Evolutionary conservation across 108 stramenopile genomes (phyloP), one percentile per base, ranked within the genome.

Genomic region (Seminavis robusta): DNA sequence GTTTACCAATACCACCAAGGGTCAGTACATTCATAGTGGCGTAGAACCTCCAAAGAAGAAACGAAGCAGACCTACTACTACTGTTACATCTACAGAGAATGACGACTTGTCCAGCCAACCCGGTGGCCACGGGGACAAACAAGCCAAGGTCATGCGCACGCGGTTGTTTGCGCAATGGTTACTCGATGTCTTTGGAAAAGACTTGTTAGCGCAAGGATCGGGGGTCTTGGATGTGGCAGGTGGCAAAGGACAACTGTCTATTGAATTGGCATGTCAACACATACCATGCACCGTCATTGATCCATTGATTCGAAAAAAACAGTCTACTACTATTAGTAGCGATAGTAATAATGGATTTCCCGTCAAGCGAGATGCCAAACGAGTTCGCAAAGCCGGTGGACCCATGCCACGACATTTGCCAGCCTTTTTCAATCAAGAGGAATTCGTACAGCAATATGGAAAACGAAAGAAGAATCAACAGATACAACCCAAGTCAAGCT

Each of bases 151-250:
- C 2, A 44, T 65, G 42, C 59, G 81, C 40, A 78, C 84, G 16
- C 73, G 62, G 24, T 63, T 82, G 25, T 86, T 86, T 66, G 78
- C 80, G 7, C 37, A 63, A n/a, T 86, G 80, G 81, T 49, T 86
- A 42, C 37, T 86, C 7, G 61, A 63, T 13, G 58, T 54, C 11
- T 67, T 33, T 40, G 65, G 58, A 42, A 27, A 37, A 43, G 53
- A 55, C 10, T 39, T 42, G 17, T 32, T 61, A 25, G 26, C 52
- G 52, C 34, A 49, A 38, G 19, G 16, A 52, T 16, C 42, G 45
- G 47, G 67, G 38, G 54, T 76, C 33, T 28, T 79, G 46, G 84
- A 86, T 66, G 58, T 86, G 56, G 84, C 84, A n/a, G 84, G 84
- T 5, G 84, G 84, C 9, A 82, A 80, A 51, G 84, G 84, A 0